These are phyloP conservation scores for Yamagishiella unicocca DNA, from an alignment of 139 green algal genomes.

Conservation along the genomic window DNA sequence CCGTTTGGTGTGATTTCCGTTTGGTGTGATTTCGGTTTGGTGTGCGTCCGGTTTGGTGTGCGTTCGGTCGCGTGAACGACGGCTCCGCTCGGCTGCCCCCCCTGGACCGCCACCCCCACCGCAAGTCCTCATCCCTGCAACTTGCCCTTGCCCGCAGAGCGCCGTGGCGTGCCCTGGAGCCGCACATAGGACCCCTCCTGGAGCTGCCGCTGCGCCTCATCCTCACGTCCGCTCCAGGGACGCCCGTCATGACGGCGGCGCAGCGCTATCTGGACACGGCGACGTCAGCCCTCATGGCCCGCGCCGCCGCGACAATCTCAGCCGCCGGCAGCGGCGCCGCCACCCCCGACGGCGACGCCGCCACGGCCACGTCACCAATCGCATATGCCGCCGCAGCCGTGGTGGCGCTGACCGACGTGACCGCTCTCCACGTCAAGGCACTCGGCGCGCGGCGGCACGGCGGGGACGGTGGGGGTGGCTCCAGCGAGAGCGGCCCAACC, in stretches of 20 bases:
- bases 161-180: neutral
- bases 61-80: too few species aligned
- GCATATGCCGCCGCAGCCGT: neutral
- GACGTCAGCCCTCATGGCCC: neutral
- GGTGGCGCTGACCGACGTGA: neutral
- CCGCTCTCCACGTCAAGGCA: neutral
- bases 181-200: slow-evolving; percentile 13
- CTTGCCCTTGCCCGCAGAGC: neutral
- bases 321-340: too few species aligned
- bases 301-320: too few species aligned
- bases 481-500: neutral
- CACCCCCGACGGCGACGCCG: neutral
- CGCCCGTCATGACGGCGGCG: neutral
- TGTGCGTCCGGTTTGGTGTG: too few species aligned
- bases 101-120: too few species aligned
- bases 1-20: too few species aligned
- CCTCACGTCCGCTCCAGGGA: neutral
- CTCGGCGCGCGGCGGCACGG: neutral
- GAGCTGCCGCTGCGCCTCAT: slow-evolving; percentile 45
- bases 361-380: too few species aligned
- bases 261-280: slow-evolving; percentile 41
- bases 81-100: too few species aligned
- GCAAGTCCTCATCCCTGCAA: neutral
- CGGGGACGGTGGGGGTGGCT: neutral
- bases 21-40: too few species aligned